Conservation (phyloP, 306 rosid genomes). For the Crataegus laevigata region DNA sequence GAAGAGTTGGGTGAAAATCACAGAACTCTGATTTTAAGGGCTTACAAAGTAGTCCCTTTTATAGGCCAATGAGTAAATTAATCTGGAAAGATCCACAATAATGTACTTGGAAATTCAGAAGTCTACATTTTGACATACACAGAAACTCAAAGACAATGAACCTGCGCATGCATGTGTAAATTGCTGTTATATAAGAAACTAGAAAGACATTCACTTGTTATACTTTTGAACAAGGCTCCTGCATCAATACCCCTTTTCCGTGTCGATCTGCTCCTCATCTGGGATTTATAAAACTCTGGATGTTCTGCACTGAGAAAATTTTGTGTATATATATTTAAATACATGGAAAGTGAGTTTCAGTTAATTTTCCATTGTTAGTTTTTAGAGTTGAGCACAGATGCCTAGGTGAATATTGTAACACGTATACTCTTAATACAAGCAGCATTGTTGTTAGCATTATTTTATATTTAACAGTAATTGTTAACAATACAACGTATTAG, state of each 20-base stretch:
- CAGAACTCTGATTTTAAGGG: background rate
- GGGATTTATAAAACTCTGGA: background rate
- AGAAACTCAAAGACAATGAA: background rate
- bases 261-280: background rate
- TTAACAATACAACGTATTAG: background rate
- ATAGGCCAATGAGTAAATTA: background rate
- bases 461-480: background rate
- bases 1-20: background rate
- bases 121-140: background rate
- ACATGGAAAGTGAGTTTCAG: background rate
- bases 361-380: background rate
- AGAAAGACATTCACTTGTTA: background rate
- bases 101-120: background rate
- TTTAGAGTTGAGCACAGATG: background rate
- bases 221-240: background rate
- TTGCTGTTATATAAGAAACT: background rate
- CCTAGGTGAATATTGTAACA: background rate
- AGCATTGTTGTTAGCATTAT: background rate
- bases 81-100: background rate
- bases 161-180: background rate
- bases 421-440: background rate
- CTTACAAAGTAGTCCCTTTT: background rate
- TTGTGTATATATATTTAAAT: background rate
- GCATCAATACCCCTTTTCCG: background rate
- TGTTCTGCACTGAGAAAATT: background rate